phyloP scores from a whole-genome alignment of 805 yeast genomes.

The Ogataea zsoltii region DNA sequence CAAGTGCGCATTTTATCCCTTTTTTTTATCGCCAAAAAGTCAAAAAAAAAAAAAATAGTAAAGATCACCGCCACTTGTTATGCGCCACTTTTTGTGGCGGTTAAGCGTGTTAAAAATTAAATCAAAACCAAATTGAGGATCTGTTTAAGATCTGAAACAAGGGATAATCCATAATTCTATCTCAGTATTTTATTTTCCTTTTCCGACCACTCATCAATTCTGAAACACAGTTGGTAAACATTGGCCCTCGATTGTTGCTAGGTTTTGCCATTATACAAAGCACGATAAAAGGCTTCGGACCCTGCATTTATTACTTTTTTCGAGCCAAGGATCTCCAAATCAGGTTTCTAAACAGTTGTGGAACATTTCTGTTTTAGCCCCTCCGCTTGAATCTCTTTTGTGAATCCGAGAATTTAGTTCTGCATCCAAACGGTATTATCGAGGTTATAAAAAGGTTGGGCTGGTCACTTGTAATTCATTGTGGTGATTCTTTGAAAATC shows the following conservation, averaged over 20 bases:
- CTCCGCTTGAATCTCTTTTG: not conserved
- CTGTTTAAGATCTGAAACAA: slow-evolving; percentile 16
- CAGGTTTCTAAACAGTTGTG: slow-evolving; percentile 9
- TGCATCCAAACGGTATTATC: slow-evolving; percentile 2
- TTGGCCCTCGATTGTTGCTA: not conserved
- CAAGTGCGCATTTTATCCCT: not conserved
- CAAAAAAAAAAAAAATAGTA: not conserved
- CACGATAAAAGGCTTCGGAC: not conserved
- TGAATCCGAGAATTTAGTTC: not conserved
- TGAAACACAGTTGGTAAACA: slow-evolving; percentile 1
- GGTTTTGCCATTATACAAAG: not conserved
- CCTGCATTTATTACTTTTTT: not conserved
- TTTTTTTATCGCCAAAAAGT: not conserved
- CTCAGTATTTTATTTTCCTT: not conserved
- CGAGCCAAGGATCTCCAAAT: not conserved
- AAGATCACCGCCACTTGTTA: not conserved
- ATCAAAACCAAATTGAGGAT: slow-evolving; percentile 11
- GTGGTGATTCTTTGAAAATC: not conserved
- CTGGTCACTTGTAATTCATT: slow-evolving; percentile 1
- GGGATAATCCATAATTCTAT: not conserved
- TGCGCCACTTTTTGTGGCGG: slow-evolving; percentile 9
- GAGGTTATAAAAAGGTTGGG: slow-evolving; percentile 4
- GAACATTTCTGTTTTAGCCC: slow-evolving; percentile 5
- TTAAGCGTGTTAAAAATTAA: slow-evolving; percentile 15
- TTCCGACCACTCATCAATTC: not conserved